A percentile compares a stretch with the other conserved stretches of the same genome.
phyloP scores from a whole-genome alignment of 2,329 filamentous ascomycete genomes.

The Tricladium varicosporioides region DNA sequence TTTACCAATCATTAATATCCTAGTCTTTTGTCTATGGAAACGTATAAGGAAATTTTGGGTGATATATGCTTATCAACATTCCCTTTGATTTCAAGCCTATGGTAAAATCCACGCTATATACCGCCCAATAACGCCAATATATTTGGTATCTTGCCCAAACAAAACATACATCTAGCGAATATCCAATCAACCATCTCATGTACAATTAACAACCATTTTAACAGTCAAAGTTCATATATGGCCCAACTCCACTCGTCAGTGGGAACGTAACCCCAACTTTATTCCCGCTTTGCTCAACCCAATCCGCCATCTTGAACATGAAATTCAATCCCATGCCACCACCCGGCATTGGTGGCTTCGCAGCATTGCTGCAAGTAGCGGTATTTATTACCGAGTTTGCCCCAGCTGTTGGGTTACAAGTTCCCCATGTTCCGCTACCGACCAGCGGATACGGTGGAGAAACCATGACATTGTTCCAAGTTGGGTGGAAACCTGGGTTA shows the following conservation, averaged over 20 bases:
- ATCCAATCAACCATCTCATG: too few relatives aligned
- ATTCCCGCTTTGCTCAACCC: neutral
- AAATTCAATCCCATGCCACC: neutral
- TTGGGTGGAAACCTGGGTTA: neutral
- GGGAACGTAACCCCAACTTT: neutral
- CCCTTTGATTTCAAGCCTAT: too few relatives aligned
- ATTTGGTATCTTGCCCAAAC: too few relatives aligned
- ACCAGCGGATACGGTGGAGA: neutral
- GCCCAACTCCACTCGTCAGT: neutral
- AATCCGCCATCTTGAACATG: neutral
- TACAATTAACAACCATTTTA: too few relatives aligned
- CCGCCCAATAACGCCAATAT: too few relatives aligned
- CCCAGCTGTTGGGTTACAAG: neutral
- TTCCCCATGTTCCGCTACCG: neutral
- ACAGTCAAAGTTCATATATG: neutral
- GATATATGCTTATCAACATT: too few relatives aligned
- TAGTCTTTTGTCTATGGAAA: too few relatives aligned
- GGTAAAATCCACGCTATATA: too few relatives aligned
- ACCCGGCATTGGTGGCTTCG: neutral
- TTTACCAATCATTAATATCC: too few relatives aligned
- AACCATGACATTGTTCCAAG: neutral
- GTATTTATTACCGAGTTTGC: neutral
- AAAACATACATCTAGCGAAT: too few relatives aligned
- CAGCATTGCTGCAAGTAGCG: neutral
- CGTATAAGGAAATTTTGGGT: too few relatives aligned